Evolutionary conservation across 441 rosid species (phyloP), one percentile per base, ranked within the genome.

Genomic region (Jatropha multifida): DNA sequence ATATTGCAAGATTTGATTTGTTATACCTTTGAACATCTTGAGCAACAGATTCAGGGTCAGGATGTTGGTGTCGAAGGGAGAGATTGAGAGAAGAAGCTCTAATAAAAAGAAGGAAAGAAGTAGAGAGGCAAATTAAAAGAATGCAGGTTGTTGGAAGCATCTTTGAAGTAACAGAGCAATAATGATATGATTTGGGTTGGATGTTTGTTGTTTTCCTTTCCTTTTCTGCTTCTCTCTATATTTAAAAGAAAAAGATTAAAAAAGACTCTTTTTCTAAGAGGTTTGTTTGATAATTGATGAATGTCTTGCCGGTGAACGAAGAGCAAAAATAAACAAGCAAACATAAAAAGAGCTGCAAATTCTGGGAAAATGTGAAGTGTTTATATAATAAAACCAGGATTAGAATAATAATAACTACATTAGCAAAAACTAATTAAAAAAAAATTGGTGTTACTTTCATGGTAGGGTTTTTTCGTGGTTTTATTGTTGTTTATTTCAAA

Each of bases 31-130:
- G 83, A 23, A 95, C 90, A 77, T 93, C 92, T 68, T 76, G 86
- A 72, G 79, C 94, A 82, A 95, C 91, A 63, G 83, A 83, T 17
- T 92, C 98, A 54, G 99, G 99, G 78, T 84, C 83, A 23, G 95
- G 94, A 40, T 93, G 97, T 66, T 92, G 98, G 79, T 95, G 99
- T n/a, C 88, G 89, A 72, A 90, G 92, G 75, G 90, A 86, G 80
- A 90, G 88, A 83, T 92, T 93, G 67, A 78, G 61, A 15, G 86
- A 7, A 59, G 75, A 17, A 77, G 81, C 56, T 40, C 76, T 15
- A 32, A 74, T 13, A 38, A 83, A 62, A 11, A 49, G 66, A 49
- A 70, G 74, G 63, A 55, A 63, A 69, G 81, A 58, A 70, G 70
- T 27, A 61, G 83, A 63, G 81, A 86, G 27, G 77, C 79, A 86